Conservation (phyloP, 169 alveolate species). For the Plasmodium yoelii region DNA sequence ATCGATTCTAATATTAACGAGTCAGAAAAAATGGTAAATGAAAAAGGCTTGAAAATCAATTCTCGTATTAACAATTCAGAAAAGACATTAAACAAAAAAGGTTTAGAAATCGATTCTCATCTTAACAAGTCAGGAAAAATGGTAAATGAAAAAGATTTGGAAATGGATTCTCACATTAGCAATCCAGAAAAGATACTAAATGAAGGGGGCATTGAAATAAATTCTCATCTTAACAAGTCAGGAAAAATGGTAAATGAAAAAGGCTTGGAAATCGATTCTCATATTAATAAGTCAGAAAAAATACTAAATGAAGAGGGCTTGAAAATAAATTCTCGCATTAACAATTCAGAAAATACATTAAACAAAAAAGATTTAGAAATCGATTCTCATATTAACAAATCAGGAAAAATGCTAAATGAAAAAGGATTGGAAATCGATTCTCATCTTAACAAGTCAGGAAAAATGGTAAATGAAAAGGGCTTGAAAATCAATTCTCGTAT, state of each 20-base stretch:
- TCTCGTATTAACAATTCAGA: background rate
- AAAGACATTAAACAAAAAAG: background rate
- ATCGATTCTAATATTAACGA: background rate
- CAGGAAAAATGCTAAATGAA: background rate
- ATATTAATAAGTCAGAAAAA: conserved; percentile 17
- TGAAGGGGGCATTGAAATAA: background rate
- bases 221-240: conserved; percentile 8
- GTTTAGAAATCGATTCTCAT: background rate
- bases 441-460: background rate
- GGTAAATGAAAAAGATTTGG: background rate
- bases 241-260: background rate
- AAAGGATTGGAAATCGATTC: background rate
- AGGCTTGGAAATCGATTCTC: background rate
- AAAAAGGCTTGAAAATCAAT: background rate
- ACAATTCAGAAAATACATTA: background rate
- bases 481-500: background rate
- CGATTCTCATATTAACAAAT: background rate
- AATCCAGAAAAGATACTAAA: background rate
- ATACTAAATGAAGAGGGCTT: background rate
- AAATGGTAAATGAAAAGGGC: background rate
- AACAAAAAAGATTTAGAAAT: background rate
- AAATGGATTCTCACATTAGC: background rate
- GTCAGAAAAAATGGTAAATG: background rate
- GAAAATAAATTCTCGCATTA: background rate
- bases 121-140: background rate